phyloP scores from a whole-genome alignment of 2,329 filamentous ascomycete species.

The Didymellaceae sp. region DNA sequence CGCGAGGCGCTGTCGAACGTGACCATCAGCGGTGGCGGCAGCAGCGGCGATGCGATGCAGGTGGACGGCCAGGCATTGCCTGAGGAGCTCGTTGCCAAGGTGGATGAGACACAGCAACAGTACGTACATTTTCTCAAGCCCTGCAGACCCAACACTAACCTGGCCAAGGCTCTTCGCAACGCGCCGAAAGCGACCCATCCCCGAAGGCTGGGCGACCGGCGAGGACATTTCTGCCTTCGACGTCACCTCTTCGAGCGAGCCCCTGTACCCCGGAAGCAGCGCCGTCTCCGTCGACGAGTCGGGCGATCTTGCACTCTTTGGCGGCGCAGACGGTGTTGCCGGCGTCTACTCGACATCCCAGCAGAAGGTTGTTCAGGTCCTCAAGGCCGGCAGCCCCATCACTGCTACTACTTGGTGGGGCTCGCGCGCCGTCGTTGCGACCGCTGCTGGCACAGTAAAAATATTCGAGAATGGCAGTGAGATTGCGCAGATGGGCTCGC shows the following conservation, averaged over 20 bases:
- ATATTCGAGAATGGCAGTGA: constrained; percentile 76
- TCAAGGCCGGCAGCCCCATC: constrained; percentile 70
- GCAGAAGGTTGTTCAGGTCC: constrained; percentile 73
- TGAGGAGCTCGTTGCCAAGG: constrained; percentile 71
- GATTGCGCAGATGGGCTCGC: constrained; percentile 74
- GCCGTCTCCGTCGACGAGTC: constrained; percentile 64
- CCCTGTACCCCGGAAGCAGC: constrained; percentile 65
- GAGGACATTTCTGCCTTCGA: constrained; percentile 72
- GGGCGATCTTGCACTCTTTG: constrained; percentile 73
- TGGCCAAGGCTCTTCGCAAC: constrained; percentile 76
- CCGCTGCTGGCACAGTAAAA: constrained; percentile 78
- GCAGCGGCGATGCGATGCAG: constrained; percentile 84
- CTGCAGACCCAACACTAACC: constrained; percentile 28
- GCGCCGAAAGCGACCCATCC: constrained; percentile 86
- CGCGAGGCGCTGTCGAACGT: constrained; percentile 86
- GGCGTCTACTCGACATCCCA: constrained; percentile 81
- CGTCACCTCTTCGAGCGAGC: constrained; percentile 59
- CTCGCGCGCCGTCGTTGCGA: constrained; percentile 73
- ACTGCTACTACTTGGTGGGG: constrained; percentile 72
- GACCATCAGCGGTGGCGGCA: constrained; percentile 67
- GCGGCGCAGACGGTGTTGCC: constrained; percentile 74
- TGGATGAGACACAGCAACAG: constrained; percentile 82
- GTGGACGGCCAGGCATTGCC: constrained; percentile 82
- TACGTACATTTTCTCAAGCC: constrained; percentile 55
- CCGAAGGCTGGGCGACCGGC: constrained; percentile 80